Base-by-base conservation (phyloP, 2,329 filamentous ascomycete species). In the Penicillium crustosum region DNA sequence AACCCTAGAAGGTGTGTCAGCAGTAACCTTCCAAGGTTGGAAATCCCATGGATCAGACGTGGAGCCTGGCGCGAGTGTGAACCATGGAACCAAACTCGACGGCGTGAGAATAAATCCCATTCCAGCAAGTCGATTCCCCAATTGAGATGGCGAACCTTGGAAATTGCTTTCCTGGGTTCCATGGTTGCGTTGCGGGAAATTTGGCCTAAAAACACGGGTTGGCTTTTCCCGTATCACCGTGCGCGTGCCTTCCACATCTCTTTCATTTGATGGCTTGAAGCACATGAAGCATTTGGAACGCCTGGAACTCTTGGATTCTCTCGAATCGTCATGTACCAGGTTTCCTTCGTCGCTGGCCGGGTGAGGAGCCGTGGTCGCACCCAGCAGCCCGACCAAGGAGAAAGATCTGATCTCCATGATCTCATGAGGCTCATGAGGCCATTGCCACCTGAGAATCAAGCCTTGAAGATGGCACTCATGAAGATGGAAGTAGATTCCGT, bases 1-100 rank as follows among this genome's bases (percentile, higher is more conserved):
- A 96, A 47, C 89, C 91, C 89, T 93, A 69, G 58, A 66, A 33
- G 36, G 19, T 51, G 38, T 55, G 49, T 55, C 19, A 48, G 47
- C 39, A 27, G 31, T 44, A 31, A 31, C 12, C 12, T 33, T 33
- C 31, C 31, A 33, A 31, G 31, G 31, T 33, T 33, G 2, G 12
- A 36, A 35, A 35, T 33, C 33, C 43, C 33, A 15, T 51, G 53
- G 42, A 48, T 51, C 36, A 50, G 29, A 41, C 63, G 64, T 66
- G 63, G 64, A 65, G 57, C 53, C 63, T 45, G 61, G 64, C 53
- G 54, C 52, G 38, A 29, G n/a, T 13, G 45, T 73, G 71, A 75
- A 75, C 73, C 73, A 74, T 75, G 73, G 73, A 71, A 75, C 66
- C 64, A 69, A 61, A 71, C 54, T 62, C 65, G 71, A 72, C 73